Evolutionary conservation across 345 rosid genomes (phyloP), one percentile per base, ranked within the genome.

Genomic region (Citrus glauca): DNA sequence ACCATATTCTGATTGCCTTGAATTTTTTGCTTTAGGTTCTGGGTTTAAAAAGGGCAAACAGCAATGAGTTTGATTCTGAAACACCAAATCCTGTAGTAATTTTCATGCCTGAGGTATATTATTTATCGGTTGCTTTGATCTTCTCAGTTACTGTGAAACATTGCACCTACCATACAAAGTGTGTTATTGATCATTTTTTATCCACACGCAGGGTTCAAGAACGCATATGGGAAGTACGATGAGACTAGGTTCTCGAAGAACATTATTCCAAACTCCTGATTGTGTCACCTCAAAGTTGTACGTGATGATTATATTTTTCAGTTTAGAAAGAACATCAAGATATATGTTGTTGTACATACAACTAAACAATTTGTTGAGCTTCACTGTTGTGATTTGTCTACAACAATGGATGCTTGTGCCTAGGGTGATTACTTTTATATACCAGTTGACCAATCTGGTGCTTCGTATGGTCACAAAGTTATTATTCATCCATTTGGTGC

Each of bases 181-280:
- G 61, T 38, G 75, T 62, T 37, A 56, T 74, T 50, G 74, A 63
- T 64, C 13, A 37, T 77, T 63, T 74, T 80, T 80, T 24, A 28
- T 59, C 70, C 67, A 7, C 13, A 74, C 69, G 57, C 82, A 94
- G 99, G 98, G 99, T 76, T 95, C 99, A 79, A 91, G 89, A 88
- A 95, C 98, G 1, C 98, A 95, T 80, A 92, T 92, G 99, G 99
- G 99, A 84, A 95, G 97, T 80, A 95, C 99, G 72, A 94, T 95
- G 99, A 90, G 99, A 79, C 83, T 94, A 69, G 99, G 99, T 82
- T 91, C 97, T 61, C 94, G 99, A 77, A 90, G 85, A 82, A 95
- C 99, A 24, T 85, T 87, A 55, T 87, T 95, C 76, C 86, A 89
- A 85, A 88, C 82, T 59, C 85, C 78, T 76, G 91, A 94, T 85